These are phyloP conservation scores for Claviceps quebecensis DNA, from an alignment of 2,329 filamentous ascomycete genomes.

Conservation along the genomic window DNA sequence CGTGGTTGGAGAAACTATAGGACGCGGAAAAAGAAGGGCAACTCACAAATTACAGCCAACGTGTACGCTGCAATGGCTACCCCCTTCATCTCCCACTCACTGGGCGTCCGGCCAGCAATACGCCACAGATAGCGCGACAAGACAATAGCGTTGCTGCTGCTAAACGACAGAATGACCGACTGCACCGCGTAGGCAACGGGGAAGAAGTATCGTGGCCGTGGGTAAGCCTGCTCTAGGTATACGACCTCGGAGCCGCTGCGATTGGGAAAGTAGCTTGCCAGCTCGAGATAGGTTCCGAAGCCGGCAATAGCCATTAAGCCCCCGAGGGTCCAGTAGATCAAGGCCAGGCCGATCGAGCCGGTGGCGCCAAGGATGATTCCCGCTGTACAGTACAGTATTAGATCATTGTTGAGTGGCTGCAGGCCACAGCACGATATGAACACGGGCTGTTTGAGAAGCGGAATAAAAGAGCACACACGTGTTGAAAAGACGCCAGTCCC, in stretches of 20 bases:
- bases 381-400: background rate
- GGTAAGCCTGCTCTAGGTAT: constrained; percentile 54
- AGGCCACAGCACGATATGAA: too few relatives aligned
- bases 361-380: constrained; percentile 38
- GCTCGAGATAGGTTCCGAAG: constrained; percentile 48
- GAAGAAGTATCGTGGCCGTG: constrained; percentile 48
- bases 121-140: constrained; percentile 49
- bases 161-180: constrained; percentile 49
- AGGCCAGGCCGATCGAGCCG: constrained; percentile 45
- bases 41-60: constrained; percentile 38
- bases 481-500: constrained; percentile 53
- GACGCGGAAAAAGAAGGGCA: background rate
- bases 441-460: background rate
- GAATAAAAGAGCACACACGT: constrained; percentile 26
- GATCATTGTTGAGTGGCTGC: background rate
- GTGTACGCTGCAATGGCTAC: constrained; percentile 52
- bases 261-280: constrained; percentile 50
- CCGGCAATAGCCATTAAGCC: constrained; percentile 41
- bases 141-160: constrained; percentile 51
- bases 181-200: constrained; percentile 51
- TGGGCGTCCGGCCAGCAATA: constrained; percentile 34
- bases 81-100: constrained; percentile 52
- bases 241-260: constrained; percentile 53
- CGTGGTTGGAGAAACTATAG: too few relatives aligned
- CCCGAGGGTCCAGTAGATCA: constrained; percentile 53